These are phyloP conservation scores for Picea abies DNA, from an alignment of 83 land plant genomes.

Conservation along the genomic window DNA sequence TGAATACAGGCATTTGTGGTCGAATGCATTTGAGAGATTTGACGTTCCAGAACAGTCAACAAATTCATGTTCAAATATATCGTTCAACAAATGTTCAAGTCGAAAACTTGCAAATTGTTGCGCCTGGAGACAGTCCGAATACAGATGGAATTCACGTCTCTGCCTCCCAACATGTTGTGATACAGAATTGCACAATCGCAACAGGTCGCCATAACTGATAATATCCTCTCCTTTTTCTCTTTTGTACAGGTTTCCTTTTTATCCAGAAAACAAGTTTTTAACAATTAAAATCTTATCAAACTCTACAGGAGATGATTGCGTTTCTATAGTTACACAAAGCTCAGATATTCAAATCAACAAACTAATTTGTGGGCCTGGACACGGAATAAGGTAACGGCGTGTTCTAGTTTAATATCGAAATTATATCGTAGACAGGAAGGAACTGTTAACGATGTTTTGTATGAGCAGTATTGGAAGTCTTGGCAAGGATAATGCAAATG, in stretches of 20 bases:
- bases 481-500: conserved; percentile 57
- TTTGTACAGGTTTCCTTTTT: too few species aligned
- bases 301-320: conserved; percentile 69
- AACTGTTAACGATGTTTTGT: not conserved
- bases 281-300: not conserved
- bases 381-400: conserved; percentile 37
- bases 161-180: conserved; percentile 37
- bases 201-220: conserved; percentile 33
- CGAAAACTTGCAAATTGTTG: conserved; percentile 18
- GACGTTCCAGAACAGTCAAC: conserved; percentile 45
- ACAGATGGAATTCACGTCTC: conserved; percentile 71
- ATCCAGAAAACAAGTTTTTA: too few species aligned
- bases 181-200: conserved; percentile 44
- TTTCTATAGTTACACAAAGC: conserved; percentile 59
- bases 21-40: conserved; percentile 37
- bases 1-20: conserved; percentile 46
- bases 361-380: conserved; percentile 74
- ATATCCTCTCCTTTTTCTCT: not conserved
- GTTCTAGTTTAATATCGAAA: too few species aligned
- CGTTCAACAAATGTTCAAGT: conserved; percentile 30
- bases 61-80: conserved; percentile 50
- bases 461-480: conserved; percentile 67
- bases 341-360: conserved; percentile 49
- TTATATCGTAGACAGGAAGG: too few species aligned
- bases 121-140: conserved; percentile 63